phyloP scores from a whole-genome alignment of 2,329 filamentous ascomycete species.

The Raffaelea ambrosiae region DNA sequence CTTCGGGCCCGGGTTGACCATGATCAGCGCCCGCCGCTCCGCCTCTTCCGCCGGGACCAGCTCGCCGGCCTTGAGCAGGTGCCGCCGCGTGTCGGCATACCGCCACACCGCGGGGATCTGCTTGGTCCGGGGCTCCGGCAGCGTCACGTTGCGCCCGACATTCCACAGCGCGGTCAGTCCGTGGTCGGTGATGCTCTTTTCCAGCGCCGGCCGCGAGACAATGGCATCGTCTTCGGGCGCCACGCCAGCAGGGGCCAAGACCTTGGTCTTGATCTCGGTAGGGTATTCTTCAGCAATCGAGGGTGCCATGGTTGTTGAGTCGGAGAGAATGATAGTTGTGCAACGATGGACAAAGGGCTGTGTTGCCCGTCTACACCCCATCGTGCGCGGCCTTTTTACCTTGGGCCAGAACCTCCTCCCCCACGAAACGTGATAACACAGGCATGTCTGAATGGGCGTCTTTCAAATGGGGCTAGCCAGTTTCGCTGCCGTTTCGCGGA shows the following conservation, averaged over 20 bases:
- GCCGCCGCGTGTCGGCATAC: slow-evolving; percentile 16
- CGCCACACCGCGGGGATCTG: slow-evolving; percentile 12
- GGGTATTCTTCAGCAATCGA: not conserved
- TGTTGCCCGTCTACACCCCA: no score
- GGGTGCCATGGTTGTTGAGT: not conserved
- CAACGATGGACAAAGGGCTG: no score
- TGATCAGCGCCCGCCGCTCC: slow-evolving; percentile 20
- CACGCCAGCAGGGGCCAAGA: not conserved
- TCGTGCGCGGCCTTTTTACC: no score
- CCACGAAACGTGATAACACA: no score
- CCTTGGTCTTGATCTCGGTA: no score
- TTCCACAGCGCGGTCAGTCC: not conserved
- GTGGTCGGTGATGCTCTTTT: not conserved
- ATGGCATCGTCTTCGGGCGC: not conserved
- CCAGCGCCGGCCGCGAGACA: not conserved
- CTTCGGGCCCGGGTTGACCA: slow-evolving; percentile 17
- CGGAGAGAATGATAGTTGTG: no score
- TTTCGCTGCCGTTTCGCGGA: no score
- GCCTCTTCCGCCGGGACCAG: slow-evolving; percentile 17
- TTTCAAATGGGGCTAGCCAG: no score
- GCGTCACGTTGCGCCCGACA: not conserved
- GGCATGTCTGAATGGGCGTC: no score
- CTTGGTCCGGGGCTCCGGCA: not conserved
- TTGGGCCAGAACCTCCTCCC: no score
- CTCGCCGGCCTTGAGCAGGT: slow-evolving; percentile 16